Evolutionary conservation across 1,139 yeast genomes (phyloP).

Genomic region (Protomyces inundatus): DNA sequence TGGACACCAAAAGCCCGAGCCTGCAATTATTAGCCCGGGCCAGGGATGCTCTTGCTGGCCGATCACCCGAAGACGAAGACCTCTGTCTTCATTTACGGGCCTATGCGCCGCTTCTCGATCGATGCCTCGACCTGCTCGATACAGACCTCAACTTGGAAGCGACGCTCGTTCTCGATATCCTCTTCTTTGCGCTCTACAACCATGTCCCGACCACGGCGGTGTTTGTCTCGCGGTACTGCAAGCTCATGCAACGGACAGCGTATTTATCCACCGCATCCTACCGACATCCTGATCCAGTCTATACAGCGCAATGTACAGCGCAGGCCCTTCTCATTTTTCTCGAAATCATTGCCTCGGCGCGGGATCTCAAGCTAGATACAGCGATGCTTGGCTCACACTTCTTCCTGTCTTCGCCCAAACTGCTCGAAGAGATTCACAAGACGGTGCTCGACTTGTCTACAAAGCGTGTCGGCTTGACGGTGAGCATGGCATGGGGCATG

Average conservation of each 20-base stretch:
- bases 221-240: conserved; percentile 1
- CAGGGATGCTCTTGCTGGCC: not conserved
- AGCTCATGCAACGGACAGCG: not conserved
- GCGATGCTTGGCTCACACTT: not conserved
- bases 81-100: not conserved
- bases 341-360: conserved; percentile 13
- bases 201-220: conserved; percentile 7
- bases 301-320: not conserved
- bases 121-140: not conserved
- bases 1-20: not conserved
- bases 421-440: not conserved
- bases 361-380: not conserved
- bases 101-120: not conserved
- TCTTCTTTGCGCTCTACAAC: conserved; percentile 9
- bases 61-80: not conserved
- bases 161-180: not conserved
- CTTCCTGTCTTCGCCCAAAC: conserved; percentile 7
- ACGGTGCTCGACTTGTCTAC: not conserved
- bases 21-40: not conserved
- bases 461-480: not conserved
- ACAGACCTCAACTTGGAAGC: not conserved
- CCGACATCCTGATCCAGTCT: not conserved
- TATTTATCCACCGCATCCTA: not conserved
- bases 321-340: conserved; percentile 2
- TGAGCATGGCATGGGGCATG: conserved; percentile 22